A percentile compares a stretch with the other conserved stretches of the same genome.
phyloP scores from a whole-genome alignment of 225 moss, liverwort and hornwort species.

The Lunularia cruciata region DNA sequence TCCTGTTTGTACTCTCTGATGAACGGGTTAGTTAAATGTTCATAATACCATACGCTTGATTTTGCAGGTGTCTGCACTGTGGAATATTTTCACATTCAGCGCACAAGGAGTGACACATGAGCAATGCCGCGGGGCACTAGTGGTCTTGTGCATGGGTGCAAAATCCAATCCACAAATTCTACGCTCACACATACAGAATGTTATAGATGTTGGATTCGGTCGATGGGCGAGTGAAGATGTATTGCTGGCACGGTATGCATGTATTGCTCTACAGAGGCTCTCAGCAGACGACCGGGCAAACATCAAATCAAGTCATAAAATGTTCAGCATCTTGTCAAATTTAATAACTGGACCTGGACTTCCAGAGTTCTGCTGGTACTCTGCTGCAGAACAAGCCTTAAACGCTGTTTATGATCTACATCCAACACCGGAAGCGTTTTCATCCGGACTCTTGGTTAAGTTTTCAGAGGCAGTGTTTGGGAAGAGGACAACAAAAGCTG shows the following conservation, averaged over 20 bases:
- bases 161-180: conserved; percentile 81
- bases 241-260: conserved; percentile 87
- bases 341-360: conserved; percentile 74
- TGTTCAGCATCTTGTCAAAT: conserved; percentile 75
- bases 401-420: conserved; percentile 84
- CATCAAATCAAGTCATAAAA: conserved; percentile 71
- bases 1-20: background rate
- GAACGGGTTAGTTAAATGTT: background rate
- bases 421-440: conserved; percentile 86
- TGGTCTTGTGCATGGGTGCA: conserved; percentile 87
- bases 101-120: conserved; percentile 70
- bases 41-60: background rate
- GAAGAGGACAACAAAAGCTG: conserved; percentile 20
- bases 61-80: conserved; percentile 81
- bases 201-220: conserved; percentile 92
- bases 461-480: conserved; percentile 61
- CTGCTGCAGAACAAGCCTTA: conserved; percentile 91
- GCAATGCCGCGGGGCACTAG: conserved; percentile 82
- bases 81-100: conserved; percentile 93
- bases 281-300: conserved; percentile 58
- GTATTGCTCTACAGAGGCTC: conserved; percentile 88
- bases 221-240: conserved; percentile 93
- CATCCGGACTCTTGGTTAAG: conserved; percentile 59
- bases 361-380: conserved; percentile 85
- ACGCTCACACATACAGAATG: conserved; percentile 81